Conservation (phyloP, 2,329 filamentous ascomycete species). For the Epichloe uncinata region DNA sequence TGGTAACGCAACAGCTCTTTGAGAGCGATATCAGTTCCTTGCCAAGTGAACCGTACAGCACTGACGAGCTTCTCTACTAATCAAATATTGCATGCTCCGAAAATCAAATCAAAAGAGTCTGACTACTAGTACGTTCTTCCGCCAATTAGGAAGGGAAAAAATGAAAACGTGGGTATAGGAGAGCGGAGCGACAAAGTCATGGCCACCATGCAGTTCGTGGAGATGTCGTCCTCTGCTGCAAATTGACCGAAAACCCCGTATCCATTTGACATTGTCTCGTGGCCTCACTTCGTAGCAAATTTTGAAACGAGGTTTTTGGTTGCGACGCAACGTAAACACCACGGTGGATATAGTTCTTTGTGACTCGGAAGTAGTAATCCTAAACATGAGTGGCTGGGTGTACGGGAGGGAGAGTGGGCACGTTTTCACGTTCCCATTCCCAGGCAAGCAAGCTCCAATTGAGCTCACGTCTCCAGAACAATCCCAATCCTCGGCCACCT, state of each 20-base stretch:
- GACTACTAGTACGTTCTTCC: neutral
- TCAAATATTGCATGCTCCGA: neutral
- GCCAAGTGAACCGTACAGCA: neutral
- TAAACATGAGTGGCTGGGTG: constrained; percentile 37
- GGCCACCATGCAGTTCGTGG: neutral
- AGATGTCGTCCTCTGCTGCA: neutral
- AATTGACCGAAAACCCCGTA: neutral
- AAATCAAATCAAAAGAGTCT: neutral
- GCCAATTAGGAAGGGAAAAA: neutral
- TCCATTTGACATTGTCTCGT: neutral
- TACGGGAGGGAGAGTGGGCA: constrained; percentile 26
- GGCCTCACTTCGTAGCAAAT: neutral
- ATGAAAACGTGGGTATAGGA: neutral
- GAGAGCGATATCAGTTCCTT: neutral
- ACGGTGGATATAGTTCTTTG: constrained; percentile 18
- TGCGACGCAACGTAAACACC: neutral
- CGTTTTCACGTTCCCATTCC: constrained; percentile 50
- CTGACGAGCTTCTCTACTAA: neutral
- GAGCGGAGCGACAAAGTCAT: neutral
- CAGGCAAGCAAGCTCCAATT: constrained; percentile 79
- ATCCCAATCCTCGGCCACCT: constrained; percentile 48
- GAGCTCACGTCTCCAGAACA: constrained; percentile 63
- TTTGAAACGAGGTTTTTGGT: neutral
- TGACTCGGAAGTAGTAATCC: constrained; percentile 29
- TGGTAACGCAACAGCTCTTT: neutral